phyloP scores from a whole-genome alignment of 169 alveolate genomes.

The Hepatocystis sp. region DNA sequence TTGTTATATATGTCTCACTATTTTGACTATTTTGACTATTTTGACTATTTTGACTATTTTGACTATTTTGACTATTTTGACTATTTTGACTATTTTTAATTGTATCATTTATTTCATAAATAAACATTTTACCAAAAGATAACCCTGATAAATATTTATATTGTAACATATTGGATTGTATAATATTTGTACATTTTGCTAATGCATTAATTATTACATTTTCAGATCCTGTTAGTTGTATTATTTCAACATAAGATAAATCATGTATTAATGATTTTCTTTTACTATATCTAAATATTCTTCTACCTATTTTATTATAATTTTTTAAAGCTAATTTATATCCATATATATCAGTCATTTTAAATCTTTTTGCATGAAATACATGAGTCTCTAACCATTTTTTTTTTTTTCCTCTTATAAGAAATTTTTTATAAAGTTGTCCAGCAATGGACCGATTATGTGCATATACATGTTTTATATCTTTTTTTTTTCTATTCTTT shows the following conservation, averaged over 20 bases:
- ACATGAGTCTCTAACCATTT: constrained; percentile 95
- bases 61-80: too few species aligned
- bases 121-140: constrained; percentile 40
- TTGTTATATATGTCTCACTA: too few species aligned
- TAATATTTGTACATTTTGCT: constrained; percentile 33
- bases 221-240: constrained; percentile 32
- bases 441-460: too few species aligned
- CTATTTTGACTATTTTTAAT: neutral
- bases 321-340: constrained; percentile 89
- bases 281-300: constrained; percentile 85
- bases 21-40: too few species aligned
- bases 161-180: constrained; percentile 38
- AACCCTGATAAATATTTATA: constrained; percentile 25
- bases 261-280: constrained; percentile 85
- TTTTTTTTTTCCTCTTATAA: constrained; percentile 81
- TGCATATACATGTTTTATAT: constrained; percentile 77
- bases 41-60: too few species aligned
- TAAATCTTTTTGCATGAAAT: constrained; percentile 94
- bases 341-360: constrained; percentile 91
- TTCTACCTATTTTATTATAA: constrained; percentile 86
- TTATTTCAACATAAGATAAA: constrained; percentile 75
- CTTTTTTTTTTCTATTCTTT: constrained; percentile 69
- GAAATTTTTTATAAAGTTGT: constrained; percentile 79
- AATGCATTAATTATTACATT: constrained; percentile 8
- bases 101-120: constrained; percentile 11